Evolutionary conservation across 2,329 filamentous ascomycete species (phyloP).

Genomic region (Tolypocladium album): DNA sequence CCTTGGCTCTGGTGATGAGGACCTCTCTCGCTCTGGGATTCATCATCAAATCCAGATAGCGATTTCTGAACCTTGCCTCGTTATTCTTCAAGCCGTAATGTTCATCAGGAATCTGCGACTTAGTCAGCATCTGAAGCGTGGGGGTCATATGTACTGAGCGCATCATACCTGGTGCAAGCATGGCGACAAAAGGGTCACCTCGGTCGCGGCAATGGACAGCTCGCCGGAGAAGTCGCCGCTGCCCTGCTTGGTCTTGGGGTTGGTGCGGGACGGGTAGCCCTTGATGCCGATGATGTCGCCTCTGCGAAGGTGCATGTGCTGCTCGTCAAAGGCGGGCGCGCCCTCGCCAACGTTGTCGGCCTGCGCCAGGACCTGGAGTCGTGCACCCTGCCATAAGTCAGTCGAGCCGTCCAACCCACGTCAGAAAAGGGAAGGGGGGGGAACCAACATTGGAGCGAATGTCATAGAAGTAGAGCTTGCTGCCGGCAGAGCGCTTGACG

Average conservation of each 20-base stretch:
- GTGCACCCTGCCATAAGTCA: conserved; percentile 33
- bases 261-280: conserved; percentile 46
- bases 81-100: conserved; percentile 93
- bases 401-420: background rate
- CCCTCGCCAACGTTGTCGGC: conserved; percentile 63
- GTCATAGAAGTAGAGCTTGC: conserved; percentile 88
- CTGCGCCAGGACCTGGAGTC: conserved; percentile 89
- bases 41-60: conserved; percentile 95
- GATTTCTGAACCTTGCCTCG: conserved; percentile 85
- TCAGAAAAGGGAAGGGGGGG: background rate
- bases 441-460: conserved; percentile 23
- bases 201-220: conserved; percentile 82
- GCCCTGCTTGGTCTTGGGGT: conserved; percentile 79
- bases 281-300: conserved; percentile 71
- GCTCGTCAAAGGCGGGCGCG: conserved; percentile 62
- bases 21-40: conserved; percentile 79
- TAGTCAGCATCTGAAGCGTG: conserved; percentile 25
- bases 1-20: conserved; percentile 76
- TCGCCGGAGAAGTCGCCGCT: conserved; percentile 61
- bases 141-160: fast-evolving
- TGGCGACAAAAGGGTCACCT: conserved; percentile 77
- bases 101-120: conserved; percentile 55
- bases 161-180: conserved; percentile 60
- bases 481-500: conserved; percentile 70
- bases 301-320: conserved; percentile 80